Percentiles rank a stretch among this genome's conserved stretches.
Conservation (phyloP, 257 asterid genomes). For the Fraxinus quadrangulata region DNA sequence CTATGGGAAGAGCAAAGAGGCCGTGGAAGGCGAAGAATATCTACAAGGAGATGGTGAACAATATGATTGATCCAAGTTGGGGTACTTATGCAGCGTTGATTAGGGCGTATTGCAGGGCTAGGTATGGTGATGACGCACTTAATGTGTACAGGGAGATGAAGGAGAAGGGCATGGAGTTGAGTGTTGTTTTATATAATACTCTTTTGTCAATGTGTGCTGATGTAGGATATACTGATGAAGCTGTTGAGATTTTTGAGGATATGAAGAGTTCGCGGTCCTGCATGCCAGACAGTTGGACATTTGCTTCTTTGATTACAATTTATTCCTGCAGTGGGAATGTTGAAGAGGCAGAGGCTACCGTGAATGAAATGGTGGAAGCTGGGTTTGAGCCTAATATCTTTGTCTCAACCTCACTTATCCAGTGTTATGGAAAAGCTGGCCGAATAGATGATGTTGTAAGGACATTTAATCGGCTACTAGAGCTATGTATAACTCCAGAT, state of each 20-base stretch:
- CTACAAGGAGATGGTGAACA: constrained; percentile 63
- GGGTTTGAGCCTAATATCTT: constrained; percentile 75
- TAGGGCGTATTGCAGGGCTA: constrained; percentile 71
- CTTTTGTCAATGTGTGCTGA: constrained; percentile 82
- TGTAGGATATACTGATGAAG: constrained; percentile 73
- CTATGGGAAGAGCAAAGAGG: constrained; percentile 95
- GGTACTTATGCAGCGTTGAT: constrained; percentile 79
- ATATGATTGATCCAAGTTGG: constrained; percentile 63
- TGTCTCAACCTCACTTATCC: constrained; percentile 78
- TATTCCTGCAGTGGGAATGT: constrained; percentile 83
- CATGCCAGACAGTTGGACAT: constrained; percentile 79
- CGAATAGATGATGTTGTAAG: constrained; percentile 74
- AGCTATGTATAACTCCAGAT: constrained; percentile 59
- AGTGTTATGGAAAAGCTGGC: constrained; percentile 86
- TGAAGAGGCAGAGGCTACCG: constrained; percentile 66
- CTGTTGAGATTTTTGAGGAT: constrained; percentile 68
- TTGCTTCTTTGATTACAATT: constrained; percentile 69
- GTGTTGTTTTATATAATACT: constrained; percentile 64
- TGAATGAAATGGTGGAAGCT: constrained; percentile 76
- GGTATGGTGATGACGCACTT: constrained; percentile 75
- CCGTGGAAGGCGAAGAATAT: constrained; percentile 87
- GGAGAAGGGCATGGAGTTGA: constrained; percentile 73
- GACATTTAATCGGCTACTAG: constrained; percentile 60
- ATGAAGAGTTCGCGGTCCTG: constrained; percentile 63
- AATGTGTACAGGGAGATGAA: constrained; percentile 79